Evolutionary conservation across 345 rosid genomes (phyloP).

Genomic region (Angophora floribunda): DNA sequence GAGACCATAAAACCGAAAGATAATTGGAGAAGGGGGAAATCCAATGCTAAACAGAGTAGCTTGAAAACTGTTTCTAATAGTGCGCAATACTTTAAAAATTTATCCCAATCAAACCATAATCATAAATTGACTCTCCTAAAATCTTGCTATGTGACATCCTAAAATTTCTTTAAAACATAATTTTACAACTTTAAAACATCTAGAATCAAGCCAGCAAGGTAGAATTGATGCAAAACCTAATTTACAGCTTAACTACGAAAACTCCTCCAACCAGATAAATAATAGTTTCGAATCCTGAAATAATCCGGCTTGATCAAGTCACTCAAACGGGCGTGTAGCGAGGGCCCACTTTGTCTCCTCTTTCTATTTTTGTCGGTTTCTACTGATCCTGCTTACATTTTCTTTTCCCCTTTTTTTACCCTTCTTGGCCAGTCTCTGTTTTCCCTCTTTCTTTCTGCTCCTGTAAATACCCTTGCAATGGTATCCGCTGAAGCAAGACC

Average conservation of each 20-base stretch:
- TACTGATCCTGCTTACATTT: not conserved
- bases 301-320: not conserved
- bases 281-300: no score
- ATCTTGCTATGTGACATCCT: rapidly evolving
- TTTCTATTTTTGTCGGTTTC: not conserved
- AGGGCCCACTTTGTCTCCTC: not conserved
- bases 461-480: not conserved
- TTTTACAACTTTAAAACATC: no score
- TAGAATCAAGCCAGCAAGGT: no score
- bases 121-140: rapidly evolving
- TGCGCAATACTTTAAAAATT: not conserved
- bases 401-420: no score
- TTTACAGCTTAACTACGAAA: not conserved
- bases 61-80: not conserved
- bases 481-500: not conserved
- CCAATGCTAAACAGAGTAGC: rapidly evolving
- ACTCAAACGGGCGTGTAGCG: not conserved
- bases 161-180: not conserved
- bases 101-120: not conserved
- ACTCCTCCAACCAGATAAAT: not conserved
- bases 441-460: not conserved
- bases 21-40: not conserved
- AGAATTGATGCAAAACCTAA: not conserved
- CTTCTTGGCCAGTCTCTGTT: not conserved
- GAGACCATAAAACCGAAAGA: not conserved